phyloP scores from a whole-genome alignment of 169 alveolate species.

The Plasmodium relictum region DNA sequence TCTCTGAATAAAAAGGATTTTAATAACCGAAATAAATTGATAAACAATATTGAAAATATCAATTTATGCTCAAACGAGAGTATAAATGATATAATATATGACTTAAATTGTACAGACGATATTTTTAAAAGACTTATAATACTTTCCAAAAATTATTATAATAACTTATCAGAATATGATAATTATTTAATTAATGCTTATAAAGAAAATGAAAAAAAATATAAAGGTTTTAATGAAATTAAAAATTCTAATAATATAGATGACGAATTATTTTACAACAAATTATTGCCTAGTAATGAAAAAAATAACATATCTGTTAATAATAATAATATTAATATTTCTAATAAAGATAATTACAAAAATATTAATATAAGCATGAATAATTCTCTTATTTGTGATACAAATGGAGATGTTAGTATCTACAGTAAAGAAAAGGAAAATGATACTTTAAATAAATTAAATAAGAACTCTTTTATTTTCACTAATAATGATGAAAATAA shows the following conservation, averaged over 20 bases:
- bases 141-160: constrained; percentile 30
- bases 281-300: constrained; percentile 11
- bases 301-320: background rate
- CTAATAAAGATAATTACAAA: constrained; percentile 3
- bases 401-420: background rate
- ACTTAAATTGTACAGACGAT: constrained; percentile 34
- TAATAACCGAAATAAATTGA: background rate
- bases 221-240: background rate
- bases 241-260: constrained; percentile 4
- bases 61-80: constrained; percentile 19
- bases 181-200: background rate
- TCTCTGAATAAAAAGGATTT: background rate
- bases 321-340: background rate
- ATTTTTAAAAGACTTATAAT: constrained; percentile 28
- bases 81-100: constrained; percentile 18
- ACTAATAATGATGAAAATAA: constrained; percentile 6
- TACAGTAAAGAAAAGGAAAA: background rate
- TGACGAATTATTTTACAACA: background rate
- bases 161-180: constrained; percentile 24
- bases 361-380: background rate
- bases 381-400: background rate
- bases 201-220: constrained; percentile 5
- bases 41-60: constrained; percentile 10
- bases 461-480: background rate
- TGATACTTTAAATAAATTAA: background rate